Base-by-base conservation (phyloP, 148 eudicot genomes). In the Bassia scoparia region DNA sequence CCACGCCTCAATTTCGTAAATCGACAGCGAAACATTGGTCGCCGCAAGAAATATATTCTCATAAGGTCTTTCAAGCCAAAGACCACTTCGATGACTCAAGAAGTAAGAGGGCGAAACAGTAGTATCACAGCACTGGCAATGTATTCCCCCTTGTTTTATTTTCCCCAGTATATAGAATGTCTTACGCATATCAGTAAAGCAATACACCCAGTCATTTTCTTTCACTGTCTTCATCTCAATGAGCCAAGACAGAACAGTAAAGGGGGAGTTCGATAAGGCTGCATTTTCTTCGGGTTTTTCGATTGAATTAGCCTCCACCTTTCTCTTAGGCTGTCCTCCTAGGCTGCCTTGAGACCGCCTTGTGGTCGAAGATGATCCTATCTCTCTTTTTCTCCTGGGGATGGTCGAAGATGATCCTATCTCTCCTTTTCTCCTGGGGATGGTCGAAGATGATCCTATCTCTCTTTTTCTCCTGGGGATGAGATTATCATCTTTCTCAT, bases 1-100 rank as follows among this genome's bases (percentile, higher is more conserved):
- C 89, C 87, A 88, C 33, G 89, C 90, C 54, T 76, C 74, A 3
- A 54, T 37, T 53, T 75, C 72, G 78, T 70, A 81, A 4, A 65
- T 61, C 23, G 77, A 38, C 5, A 90, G 67, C 7, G 92, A 61
- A 6, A 26, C 13, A 7, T 20, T 18, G 5, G 27, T 34, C 21
- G 34, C 70, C 0, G 4, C 4, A 0, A 81, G 8, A n/a, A 76
- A 69, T 2, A 87, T 73, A 3, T 60, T 52, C 26, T 81, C 72
- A 37, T 78, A 85, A 10, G 87, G 82, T 30, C 20, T 73, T 0
- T 62, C 26, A 33, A 0, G 21, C 30, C 5, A 2, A 13, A 48
- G 18, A 26, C 46, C 54, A 2, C 58, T 73, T 15, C 44, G 43
- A 67, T 90, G 92, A 21, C 3, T 4, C 11, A 31, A 44, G 18